Base-by-base conservation (phyloP, 176 grass and related monocot species). In the Tillandsia leiboldiana region DNA sequence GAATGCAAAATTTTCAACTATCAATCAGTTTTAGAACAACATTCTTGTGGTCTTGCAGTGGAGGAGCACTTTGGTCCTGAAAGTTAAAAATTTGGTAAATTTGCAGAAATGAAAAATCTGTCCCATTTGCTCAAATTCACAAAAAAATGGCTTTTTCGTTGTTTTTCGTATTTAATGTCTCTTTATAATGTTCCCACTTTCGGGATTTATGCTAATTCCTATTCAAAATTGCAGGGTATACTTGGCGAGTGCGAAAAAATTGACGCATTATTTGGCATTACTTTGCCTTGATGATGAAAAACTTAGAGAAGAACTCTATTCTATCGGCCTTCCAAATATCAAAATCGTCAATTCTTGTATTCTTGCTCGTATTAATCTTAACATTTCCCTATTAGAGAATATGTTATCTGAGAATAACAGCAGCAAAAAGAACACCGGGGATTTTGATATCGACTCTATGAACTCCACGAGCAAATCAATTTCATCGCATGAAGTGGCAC, bases 231-330 rank as follows among this genome's bases (percentile, higher is more conserved):
- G 7, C 73, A 75, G 73, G 26, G 23, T 13, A 11, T 75, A 75
- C 73, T 66, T 75, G 51, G 63, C 12, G 50, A 53, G 73, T 23
- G 73, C 73, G 11, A 75, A 48, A 66, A 75, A 75, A 20, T 75
- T 75, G 49, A 75, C 50, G 53, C 73, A 75, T 66, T 75, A 75
- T 66, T 26, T 67, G 49, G 49, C 73, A 53, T 29, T 67, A 66
- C 50, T 20, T 3, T 54, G 23, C 12, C 62, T 75, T 66, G 24
- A 67, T 48, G 24, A 53, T 18, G 23, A 66, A 7, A 17, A 67
- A 66, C 50, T 75, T 33, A 53, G 66, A 47, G 50, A 75, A 47
- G 26, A 66, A 10, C 73, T 67, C 51, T 75, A 12, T 53, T 75
- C 73, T 15, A 7, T 52, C 5, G 27, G 63, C 18, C 73, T 75